These are phyloP conservation scores for Geotrichum australiense DNA, from an alignment of 1,139 yeast genomes.

Conservation along the genomic window DNA sequence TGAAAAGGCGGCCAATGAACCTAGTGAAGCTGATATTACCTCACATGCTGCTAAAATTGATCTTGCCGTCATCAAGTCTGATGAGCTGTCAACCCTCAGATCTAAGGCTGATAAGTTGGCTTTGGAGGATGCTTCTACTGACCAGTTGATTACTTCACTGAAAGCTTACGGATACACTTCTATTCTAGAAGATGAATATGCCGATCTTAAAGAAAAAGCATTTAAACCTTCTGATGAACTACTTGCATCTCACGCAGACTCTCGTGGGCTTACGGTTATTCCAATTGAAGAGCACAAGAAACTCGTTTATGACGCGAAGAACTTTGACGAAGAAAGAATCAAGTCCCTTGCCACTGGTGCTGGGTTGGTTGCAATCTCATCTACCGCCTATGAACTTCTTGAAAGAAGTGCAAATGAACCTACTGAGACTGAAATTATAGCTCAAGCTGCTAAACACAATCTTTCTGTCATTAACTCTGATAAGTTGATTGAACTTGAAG, in stretches of 20 bases:
- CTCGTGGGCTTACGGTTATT: slow-evolving; percentile 27
- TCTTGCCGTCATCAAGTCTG: slow-evolving; percentile 15
- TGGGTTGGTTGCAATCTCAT: slow-evolving; percentile 32
- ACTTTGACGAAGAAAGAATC: slow-evolving; percentile 21
- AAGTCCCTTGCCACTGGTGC: slow-evolving; percentile 17
- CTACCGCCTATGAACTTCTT: slow-evolving; percentile 16
- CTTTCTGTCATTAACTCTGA: slow-evolving; percentile 23
- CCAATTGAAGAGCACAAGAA: slow-evolving; percentile 22
- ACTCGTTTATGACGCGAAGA: too few species aligned
- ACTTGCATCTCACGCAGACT: slow-evolving; percentile 43
- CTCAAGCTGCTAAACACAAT: slow-evolving; percentile 27
- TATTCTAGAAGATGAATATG: too few species aligned
- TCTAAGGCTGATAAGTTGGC: slow-evolving; percentile 31
- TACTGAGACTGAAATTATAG: slow-evolving; percentile 17
- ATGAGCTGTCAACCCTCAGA: slow-evolving; percentile 31
- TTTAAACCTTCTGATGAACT: slow-evolving; percentile 31
- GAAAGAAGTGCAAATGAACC: slow-evolving; percentile 19
- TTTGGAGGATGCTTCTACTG: too few species aligned
- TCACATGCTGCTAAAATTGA: slow-evolving; percentile 29
- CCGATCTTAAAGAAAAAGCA: slow-evolving; percentile 14
- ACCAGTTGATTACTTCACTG: too few species aligned
- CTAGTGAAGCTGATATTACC: slow-evolving; percentile 27
- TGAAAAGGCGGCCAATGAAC: slow-evolving; percentile 14
- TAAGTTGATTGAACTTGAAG: slow-evolving; percentile 5
- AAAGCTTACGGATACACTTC: slow-evolving; percentile 26